Conservation (phyloP, 306 rosid genomes). For the Vicia faba region DNA sequence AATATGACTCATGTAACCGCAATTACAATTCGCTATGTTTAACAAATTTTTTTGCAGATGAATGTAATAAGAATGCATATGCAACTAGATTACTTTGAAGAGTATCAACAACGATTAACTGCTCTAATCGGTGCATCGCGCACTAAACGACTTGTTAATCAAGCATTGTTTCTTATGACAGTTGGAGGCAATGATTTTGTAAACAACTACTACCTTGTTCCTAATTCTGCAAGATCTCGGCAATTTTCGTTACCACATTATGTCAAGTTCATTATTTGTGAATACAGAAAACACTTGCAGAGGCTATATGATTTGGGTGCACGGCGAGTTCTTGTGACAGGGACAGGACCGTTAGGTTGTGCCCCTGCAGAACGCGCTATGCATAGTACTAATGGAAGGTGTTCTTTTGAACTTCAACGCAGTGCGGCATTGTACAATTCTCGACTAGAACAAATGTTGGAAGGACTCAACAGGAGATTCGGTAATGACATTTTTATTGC, state of each 20-base stretch:
- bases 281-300: conserved; percentile 56
- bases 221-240: conserved; percentile 58
- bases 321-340: conserved; percentile 65
- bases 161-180: conserved; percentile 56
- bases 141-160: conserved; percentile 46
- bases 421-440: conserved; percentile 67
- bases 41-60: no score
- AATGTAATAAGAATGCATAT: conserved; percentile 54
- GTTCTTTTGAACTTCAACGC: conserved; percentile 56
- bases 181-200: conserved; percentile 74
- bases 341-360: conserved; percentile 74
- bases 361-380: conserved; percentile 68
- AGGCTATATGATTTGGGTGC: conserved; percentile 57
- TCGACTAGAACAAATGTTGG: conserved; percentile 52
- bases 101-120: conserved; percentile 52
- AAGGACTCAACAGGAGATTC: conserved; percentile 45
- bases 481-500: conserved; percentile 54
- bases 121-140: conserved; percentile 39
- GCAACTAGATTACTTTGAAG: conserved; percentile 54
- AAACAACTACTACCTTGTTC: conserved; percentile 60
- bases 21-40: no score
- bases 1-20: no score
- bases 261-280: conserved; percentile 56
- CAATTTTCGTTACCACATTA: conserved; percentile 52
- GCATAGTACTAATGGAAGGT: conserved; percentile 52